A percentile compares a stretch with the other conserved stretches of the same genome.
Conservation (phyloP, 176 grass and related monocot species). For the Musa troglodytarum region DNA sequence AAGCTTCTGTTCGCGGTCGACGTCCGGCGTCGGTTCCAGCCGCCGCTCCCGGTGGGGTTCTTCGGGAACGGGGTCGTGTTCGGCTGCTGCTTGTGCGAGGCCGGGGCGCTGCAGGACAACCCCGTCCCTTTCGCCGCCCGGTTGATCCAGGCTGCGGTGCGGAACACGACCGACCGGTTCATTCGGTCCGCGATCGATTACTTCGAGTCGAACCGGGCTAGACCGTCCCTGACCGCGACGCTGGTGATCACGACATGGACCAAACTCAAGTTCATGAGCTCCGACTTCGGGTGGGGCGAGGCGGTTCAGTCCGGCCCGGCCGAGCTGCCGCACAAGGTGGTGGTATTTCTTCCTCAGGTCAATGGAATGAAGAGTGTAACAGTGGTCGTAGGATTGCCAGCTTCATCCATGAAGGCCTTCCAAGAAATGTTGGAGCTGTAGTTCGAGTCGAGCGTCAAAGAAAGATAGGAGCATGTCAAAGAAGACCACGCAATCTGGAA, state of each 20-base stretch:
- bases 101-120: conserved; percentile 18
- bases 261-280: conserved; percentile 23
- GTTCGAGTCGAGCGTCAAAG: not conserved
- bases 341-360: conserved; percentile 22
- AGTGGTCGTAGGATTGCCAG: conserved; percentile 34
- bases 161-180: conserved; percentile 21
- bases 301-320: conserved; percentile 27
- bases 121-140: conserved; percentile 22
- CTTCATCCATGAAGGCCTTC: conserved; percentile 36
- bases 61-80: conserved; percentile 42
- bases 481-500: too few species aligned
- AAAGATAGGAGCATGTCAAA: too few species aligned
- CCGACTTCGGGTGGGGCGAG: conserved; percentile 43
- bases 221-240: conserved; percentile 35
- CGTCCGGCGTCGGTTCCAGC: conserved; percentile 25
- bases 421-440: conserved; percentile 26
- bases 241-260: conserved; percentile 40
- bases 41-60: conserved; percentile 35
- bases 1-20: conserved; percentile 53
- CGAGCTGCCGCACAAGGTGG: conserved; percentile 41
- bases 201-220: conserved; percentile 25
- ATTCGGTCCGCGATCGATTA: conserved; percentile 47
- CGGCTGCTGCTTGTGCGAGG: conserved; percentile 33
- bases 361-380: conserved; percentile 24
- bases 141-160: conserved; percentile 23